Evolutionary conservation across 306 rosid species (phyloP).

Genomic region (Prunus mume): DNA sequence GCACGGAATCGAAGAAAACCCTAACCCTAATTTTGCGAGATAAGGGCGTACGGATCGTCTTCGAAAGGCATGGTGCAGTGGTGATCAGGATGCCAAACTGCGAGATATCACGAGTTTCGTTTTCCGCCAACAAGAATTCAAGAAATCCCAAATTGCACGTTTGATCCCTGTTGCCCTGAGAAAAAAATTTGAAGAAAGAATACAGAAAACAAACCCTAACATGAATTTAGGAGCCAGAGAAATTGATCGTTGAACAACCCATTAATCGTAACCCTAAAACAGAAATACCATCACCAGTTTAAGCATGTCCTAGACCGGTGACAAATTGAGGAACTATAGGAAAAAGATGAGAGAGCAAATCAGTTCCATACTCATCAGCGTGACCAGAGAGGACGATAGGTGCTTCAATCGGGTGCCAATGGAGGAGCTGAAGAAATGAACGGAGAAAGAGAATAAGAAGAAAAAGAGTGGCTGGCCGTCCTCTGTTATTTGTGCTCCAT

Average conservation of each 20-base stretch:
- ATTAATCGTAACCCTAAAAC: background rate
- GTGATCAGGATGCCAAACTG: background rate
- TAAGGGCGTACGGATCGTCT: conserved; percentile 61
- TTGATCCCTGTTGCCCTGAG: background rate
- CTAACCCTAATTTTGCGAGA: conserved; percentile 17
- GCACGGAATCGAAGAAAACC: conserved; percentile 22
- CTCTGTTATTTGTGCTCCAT: too few relatives aligned
- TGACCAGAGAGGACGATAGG: too few relatives aligned
- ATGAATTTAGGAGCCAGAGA: background rate
- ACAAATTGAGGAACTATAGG: background rate
- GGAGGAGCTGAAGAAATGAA: too few relatives aligned
- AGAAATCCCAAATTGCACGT: background rate
- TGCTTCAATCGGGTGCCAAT: too few relatives aligned
- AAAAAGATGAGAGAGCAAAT: background rate
- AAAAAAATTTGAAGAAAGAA: background rate
- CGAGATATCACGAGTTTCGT: background rate
- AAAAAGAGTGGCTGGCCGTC: too few relatives aligned
- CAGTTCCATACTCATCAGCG: background rate
- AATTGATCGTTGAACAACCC: background rate
- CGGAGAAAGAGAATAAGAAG: too few relatives aligned
- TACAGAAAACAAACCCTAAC: background rate
- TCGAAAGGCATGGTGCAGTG: conserved; percentile 58
- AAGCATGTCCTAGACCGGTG: background rate
- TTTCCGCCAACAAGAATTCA: background rate
- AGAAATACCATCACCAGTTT: background rate